Evolutionary conservation across 129 eudicot genomes (phyloP), one percentile per base, ranked within the genome.

Genomic region (Ambrosia artemisiifolia): DNA sequence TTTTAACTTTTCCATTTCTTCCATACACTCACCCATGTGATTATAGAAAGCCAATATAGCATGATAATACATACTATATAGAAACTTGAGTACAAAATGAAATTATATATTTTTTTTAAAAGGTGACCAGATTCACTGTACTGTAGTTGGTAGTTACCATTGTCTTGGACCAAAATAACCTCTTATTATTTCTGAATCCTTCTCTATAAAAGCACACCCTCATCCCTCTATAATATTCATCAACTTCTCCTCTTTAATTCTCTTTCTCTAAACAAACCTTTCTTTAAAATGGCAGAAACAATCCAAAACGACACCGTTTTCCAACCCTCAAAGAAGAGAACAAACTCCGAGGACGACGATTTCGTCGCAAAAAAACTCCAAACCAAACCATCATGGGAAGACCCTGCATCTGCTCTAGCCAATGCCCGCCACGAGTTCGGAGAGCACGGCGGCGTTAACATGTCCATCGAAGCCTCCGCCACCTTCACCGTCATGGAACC

Each of bases 401-500:
- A 87, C 77, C 94, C 90, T 1, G 80, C 56, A 0, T 75, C 66
- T 0, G 85, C 87, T 2, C 16, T 87, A 8, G 94, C 94, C 63
- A 85, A 79, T 62, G 84, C 84, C 1, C 87, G 90, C 76, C 94
- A 87, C 71, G 90, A 87, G 61, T 87, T 87, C 34, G 90, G 94
- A 3, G 94, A 87, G 65, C 94, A 87, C 66, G 94, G 94, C 11
- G 94, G 94, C 8, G 89, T 87, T 18, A 87, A 87, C 89, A 87
- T 87, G 94, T 87, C 94, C 5, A 85, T 87, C 63, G 94, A 87
- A 44, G 94, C 90, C 44, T 87, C 94, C 72, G 94, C 94, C 74
- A 87, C 94, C 12, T 87, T 87, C 84, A 87, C 89, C 51, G 94
- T 87, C 78, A 87, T 87, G 94, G 94, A 87, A 46, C 89, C 94